Evolutionary conservation across 768 basidiomycete species (phyloP).

Genomic region (Hortiboletus campestris): DNA sequence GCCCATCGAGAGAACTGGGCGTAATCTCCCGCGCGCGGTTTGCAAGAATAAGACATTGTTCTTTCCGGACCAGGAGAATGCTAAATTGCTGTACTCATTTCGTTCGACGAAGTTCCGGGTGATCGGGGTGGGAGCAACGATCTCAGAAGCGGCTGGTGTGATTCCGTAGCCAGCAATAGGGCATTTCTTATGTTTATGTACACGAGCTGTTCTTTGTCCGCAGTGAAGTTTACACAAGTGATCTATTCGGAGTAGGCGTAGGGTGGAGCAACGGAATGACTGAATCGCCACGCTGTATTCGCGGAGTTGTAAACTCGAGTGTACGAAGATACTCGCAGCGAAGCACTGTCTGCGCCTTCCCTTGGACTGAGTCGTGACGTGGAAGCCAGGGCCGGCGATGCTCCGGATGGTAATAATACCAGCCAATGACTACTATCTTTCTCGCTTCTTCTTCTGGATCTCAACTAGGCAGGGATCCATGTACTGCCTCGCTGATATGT

Average conservation of each 20-base stretch:
- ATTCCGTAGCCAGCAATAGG: background rate
- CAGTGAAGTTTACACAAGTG: background rate
- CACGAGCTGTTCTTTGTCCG: background rate
- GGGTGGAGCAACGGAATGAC: slow-evolving; percentile 1
- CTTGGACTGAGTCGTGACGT: slow-evolving; percentile 4
- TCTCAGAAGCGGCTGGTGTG: background rate
- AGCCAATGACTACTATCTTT: slow-evolving; percentile 19
- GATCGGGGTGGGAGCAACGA: slow-evolving; percentile 18
- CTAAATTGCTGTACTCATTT: slow-evolving; percentile 3
- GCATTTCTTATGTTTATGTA: slow-evolving; percentile 19
- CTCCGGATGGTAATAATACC: slow-evolving; percentile 26
- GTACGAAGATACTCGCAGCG: background rate
- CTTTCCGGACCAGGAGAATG: background rate
- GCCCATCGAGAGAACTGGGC: background rate
- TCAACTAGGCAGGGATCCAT: slow-evolving; percentile 16
- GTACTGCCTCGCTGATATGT: slow-evolving; percentile 29
- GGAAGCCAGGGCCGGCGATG: slow-evolving; percentile 7
- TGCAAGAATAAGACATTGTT: background rate
- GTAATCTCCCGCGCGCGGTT: slow-evolving; percentile 8
- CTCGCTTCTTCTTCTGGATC: slow-evolving; percentile 10
- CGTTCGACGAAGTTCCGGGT: background rate
- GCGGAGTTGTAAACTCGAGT: slow-evolving; percentile 30
- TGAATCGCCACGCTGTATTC: slow-evolving; percentile 27
- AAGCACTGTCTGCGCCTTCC: background rate
- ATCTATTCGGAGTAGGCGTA: background rate